phyloP scores from a whole-genome alignment of 257 asterid genomes.

The Striga asiatica region DNA sequence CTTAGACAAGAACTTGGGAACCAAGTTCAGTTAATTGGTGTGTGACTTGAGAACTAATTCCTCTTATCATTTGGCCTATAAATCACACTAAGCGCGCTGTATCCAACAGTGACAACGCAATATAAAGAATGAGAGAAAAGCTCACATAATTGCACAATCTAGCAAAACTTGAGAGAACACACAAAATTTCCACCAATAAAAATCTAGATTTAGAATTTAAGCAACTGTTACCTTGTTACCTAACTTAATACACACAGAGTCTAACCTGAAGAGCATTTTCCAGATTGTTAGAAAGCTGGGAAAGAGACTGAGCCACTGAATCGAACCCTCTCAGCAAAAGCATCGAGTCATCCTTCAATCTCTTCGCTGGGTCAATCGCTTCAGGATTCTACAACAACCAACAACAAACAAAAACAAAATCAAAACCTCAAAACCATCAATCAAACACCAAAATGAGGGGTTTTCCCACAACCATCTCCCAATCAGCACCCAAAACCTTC shows the following conservation, averaged over 20 bases:
- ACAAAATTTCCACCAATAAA: too few species aligned
- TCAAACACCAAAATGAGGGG: constrained; percentile 4
- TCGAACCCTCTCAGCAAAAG: constrained; percentile 43
- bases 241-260: neutral
- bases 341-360: constrained; percentile 40
- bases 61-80: too few species aligned
- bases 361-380: constrained; percentile 25
- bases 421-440: too few species aligned
- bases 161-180: too few species aligned
- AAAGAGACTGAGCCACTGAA: constrained; percentile 65
- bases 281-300: constrained; percentile 60
- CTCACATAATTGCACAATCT: too few species aligned
- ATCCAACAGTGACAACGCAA: too few species aligned
- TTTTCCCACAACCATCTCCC: neutral
- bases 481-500: neutral
- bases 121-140: too few species aligned
- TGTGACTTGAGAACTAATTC: too few species aligned
- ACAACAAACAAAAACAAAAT: neutral
- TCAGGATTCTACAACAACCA: constrained; percentile 29
- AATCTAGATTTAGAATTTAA: neutral
- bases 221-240: too few species aligned
- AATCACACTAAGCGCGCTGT: too few species aligned
- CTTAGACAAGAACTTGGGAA: too few species aligned
- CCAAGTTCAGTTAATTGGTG: too few species aligned
- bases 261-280: constrained; percentile 77